Evolutionary conservation across 371 early-diverging fungal genomes (phyloP), one percentile per base, ranked within the genome.

Genomic region (Mortierella sp.): DNA sequence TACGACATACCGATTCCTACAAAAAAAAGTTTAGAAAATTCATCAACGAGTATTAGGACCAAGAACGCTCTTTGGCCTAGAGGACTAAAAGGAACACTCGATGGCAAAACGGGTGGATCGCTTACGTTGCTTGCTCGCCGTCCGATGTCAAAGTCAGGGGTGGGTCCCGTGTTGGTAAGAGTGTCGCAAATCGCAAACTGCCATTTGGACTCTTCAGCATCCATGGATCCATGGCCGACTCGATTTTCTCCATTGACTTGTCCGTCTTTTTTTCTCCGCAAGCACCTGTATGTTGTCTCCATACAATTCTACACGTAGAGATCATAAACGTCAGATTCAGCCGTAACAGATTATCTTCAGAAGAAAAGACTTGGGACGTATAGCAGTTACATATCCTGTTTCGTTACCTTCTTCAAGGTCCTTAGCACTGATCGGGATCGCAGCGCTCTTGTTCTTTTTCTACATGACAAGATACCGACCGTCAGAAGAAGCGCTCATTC

Each of bases 141-240:
- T 16, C 93, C 95, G 26, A 93, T 81, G 2, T 90, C 90, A 83
- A 94, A 85, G 61, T 89, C 93, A 3, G 86, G 80, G 53, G 95
- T 89, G 13, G 96, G 92, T 0, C 94, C 95, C 0, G 90, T 90
- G 66, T 91, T 89, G n/a, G 90, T 69, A 3, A 97, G 67, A 3
- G 86, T 86, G 78, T 96, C 96, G 61, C 91, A 89, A 0, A 96
- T 87, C 9, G 85, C 82, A 47, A 93, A 88, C 3, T 80, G 79
- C 71, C 86, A 88, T 23, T 62, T 78, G 47, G 71, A 70, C 21
- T 64, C 65, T 42, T 66, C 66, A 38, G 70, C 60, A 24, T 66
- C 76, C 34, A 34, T 34, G 4, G 53, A 24, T 66, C 76, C 34
- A 34, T 34, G 4, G 53, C 67, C 30, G 58, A 72, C 63, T 72